Base-by-base conservation (phyloP, 1,284 basidiomycete genomes). In the Cutaneotrichosporon sp. region DNA sequence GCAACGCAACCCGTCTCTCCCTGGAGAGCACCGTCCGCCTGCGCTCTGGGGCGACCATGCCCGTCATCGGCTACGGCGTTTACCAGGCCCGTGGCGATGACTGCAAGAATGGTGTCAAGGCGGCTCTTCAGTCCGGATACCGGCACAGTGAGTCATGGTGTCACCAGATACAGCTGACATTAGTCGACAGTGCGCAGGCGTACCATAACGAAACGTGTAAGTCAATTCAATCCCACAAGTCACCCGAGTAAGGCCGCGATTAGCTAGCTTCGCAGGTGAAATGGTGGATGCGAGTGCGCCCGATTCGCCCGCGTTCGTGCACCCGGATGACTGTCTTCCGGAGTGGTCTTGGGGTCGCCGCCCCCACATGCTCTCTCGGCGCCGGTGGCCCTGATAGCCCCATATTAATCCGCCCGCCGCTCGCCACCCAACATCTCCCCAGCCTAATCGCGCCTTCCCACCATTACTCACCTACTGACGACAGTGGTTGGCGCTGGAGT, bases 141-240 rank as follows among this genome's bases (percentile, higher is more conserved):
- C 85, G 86, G 34, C 76, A 77, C 63, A 66, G 89, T 88, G 64
- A 63, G 78, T 67, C 14, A 8, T 5, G 26, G 11, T 16, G 21
- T 13, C 65, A 67, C 9, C 68, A 67, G 8, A 36, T 13, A 31
- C n/a, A 13, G 40, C 40, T 42, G 40, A 42, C 18, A 6, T 31
- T 53, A 69, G 70, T 78, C 60, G 76, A 81, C 69, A 72, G 72
- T 10, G 90, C 90, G 0, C 87, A 89, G 68, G 82, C 82, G 21
- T 93, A 93, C 78, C 80, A 81, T 56, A 93, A 92, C 72, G 91
- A 94, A 74, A 83, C 83, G 88, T 79, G 84, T 92, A 72, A 90
- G 90, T 89, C 53, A 26, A 21, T 49, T 22, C 42, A 46, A 18
- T n/a, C 42, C 16, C 38, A 16, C 10, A 9, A 13, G 36, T 13